Evolutionary conservation across 352 stramenopile species (phyloP).

Genomic region (Globisporangium acanthophoron): DNA sequence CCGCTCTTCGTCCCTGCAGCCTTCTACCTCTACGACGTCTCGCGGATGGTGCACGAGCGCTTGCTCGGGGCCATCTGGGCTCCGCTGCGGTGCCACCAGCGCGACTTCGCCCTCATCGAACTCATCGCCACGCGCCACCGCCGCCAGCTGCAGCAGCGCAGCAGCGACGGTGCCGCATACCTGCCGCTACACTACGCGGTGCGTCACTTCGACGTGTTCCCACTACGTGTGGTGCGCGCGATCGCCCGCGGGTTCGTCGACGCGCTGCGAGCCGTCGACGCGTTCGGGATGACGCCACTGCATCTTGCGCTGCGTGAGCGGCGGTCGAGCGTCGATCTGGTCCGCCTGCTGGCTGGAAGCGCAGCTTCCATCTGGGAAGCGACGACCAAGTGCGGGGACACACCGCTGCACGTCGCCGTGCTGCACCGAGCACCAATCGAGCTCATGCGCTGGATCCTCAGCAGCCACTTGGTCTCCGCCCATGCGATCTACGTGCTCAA

Average conservation of each 20-base stretch:
- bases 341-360: slow-evolving; percentile 19
- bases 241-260: slow-evolving; percentile 38
- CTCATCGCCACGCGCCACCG: slow-evolving; percentile 43
- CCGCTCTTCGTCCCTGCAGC: slow-evolving; percentile 23
- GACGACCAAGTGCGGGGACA: slow-evolving; percentile 20
- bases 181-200: slow-evolving; percentile 60
- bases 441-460: slow-evolving; percentile 33
- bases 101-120: slow-evolving; percentile 32
- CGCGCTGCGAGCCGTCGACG: slow-evolving; percentile 32
- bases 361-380: slow-evolving; percentile 4
- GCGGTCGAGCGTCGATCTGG: slow-evolving; percentile 15
- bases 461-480: slow-evolving; percentile 2
- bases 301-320: slow-evolving; percentile 51
- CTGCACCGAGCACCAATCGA: slow-evolving; percentile 28
- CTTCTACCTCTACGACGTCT: slow-evolving; percentile 40
- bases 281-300: slow-evolving; percentile 55
- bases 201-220: slow-evolving; percentile 23
- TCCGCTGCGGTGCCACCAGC: slow-evolving; percentile 22
- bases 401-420: slow-evolving; percentile 32
- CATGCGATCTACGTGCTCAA: slow-evolving; percentile 23
- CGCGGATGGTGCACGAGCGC: slow-evolving; percentile 33
- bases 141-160: slow-evolving; percentile 47
- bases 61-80: slow-evolving; percentile 48
- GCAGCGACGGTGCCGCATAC: slow-evolving; percentile 28
- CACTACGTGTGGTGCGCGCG: slow-evolving; percentile 23